Conservation (phyloP, 495 filamentous ascomycete genomes). For the Monascus purpureus region DNA sequence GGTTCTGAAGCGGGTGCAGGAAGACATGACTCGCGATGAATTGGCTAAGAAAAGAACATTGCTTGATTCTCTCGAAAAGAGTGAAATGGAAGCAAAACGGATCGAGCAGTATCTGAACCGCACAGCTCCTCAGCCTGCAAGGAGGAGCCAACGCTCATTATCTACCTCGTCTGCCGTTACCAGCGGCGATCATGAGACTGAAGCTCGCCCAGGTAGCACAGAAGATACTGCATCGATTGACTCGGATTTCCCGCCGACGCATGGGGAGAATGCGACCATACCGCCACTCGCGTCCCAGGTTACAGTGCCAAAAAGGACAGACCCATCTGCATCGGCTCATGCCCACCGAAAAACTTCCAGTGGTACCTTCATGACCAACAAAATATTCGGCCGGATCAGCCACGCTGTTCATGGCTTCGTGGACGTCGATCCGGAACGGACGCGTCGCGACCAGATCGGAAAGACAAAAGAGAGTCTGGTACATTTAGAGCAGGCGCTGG, state of each 20-base stretch:
- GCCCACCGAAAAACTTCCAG: slow-evolving; percentile 59
- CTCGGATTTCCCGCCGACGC: slow-evolving; percentile 86
- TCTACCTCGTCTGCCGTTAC: slow-evolving; percentile 40
- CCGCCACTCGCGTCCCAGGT: slow-evolving; percentile 45
- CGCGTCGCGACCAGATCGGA: slow-evolving; percentile 81
- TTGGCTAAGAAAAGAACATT: slow-evolving; percentile 65
- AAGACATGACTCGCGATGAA: slow-evolving; percentile 93
- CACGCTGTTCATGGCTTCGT: slow-evolving; percentile 93
- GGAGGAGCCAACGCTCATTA: slow-evolving; percentile 48
- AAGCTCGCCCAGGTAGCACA: slow-evolving; percentile 20
- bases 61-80: slow-evolving; percentile 72
- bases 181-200: slow-evolving; percentile 26
- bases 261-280: slow-evolving; percentile 50
- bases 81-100: slow-evolving; percentile 78
- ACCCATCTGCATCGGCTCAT: slow-evolving; percentile 13
- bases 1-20: slow-evolving; percentile 83
- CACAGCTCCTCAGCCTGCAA: slow-evolving; percentile 32
- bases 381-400: slow-evolving; percentile 87
- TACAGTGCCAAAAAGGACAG: slow-evolving; percentile 15
- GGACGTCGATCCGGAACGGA: slow-evolving; percentile 88
- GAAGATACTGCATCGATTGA: slow-evolving; percentile 76
- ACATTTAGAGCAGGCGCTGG: slow-evolving; percentile 79
- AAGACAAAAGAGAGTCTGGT: slow-evolving; percentile 71
- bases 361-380: slow-evolving; percentile 73
- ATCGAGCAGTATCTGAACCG: slow-evolving; percentile 83